A percentile compares a stretch with the other conserved stretches of the same genome.
These are phyloP conservation scores for Dictyostelium firmibasis DNA, from an alignment of 78 protist species.

Conservation along the genomic window DNA sequence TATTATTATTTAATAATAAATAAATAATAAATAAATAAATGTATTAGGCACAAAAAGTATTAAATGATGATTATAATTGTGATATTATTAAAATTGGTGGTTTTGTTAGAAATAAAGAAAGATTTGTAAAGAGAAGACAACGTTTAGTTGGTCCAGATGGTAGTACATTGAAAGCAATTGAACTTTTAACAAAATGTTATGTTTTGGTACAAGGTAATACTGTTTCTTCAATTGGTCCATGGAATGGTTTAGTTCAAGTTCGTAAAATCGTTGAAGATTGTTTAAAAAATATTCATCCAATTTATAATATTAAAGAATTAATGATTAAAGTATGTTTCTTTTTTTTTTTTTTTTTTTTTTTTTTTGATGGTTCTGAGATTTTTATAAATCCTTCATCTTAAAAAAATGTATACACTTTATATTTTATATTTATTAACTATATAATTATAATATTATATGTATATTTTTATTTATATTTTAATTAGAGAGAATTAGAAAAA, in stretches of 20 bases:
- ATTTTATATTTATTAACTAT: too few species aligned
- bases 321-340: constrained; percentile 95
- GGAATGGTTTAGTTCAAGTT: constrained; percentile 90
- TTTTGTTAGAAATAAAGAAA: constrained; percentile 90
- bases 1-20: not conserved
- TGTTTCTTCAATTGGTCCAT: constrained; percentile 95
- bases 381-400: too few species aligned
- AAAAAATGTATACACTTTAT: too few species aligned
- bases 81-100: constrained; percentile 96
- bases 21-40: not conserved
- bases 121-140: constrained; percentile 98
- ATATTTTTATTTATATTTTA: not conserved
- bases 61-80: constrained; percentile 92
- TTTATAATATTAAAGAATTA: constrained; percentile 97
- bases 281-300: constrained; percentile 98
- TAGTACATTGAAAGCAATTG: constrained; percentile 96
- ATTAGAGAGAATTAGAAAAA: constrained; percentile 93
- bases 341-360: too few species aligned
- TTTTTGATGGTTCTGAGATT: too few species aligned
- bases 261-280: constrained; percentile 96
- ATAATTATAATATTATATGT: too few species aligned
- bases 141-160: constrained; percentile 99
- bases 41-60: constrained; percentile 84
- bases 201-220: constrained; percentile 98
- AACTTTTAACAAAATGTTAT: constrained; percentile 96